phyloP scores from a whole-genome alignment of 495 filamentous ascomycete genomes.

The Trichodelitschia bisporula region DNA sequence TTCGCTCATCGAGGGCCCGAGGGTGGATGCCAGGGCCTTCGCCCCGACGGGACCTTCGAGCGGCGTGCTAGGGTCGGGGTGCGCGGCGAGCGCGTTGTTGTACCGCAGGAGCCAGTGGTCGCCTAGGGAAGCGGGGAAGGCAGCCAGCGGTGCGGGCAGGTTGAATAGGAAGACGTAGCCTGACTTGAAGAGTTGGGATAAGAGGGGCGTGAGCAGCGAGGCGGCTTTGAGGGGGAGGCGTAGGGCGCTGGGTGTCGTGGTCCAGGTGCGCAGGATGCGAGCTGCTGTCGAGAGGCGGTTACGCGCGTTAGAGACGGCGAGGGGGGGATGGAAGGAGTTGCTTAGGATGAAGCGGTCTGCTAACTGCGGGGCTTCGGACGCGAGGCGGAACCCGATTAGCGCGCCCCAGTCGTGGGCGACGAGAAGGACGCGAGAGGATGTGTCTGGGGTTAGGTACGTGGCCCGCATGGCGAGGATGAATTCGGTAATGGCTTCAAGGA shows the following conservation, averaged over 20 bases:
- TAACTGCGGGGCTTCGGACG: slow-evolving; percentile 26
- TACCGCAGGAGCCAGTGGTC: slow-evolving; percentile 20
- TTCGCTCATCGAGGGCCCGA: slow-evolving; percentile 4
- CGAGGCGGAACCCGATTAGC: slow-evolving; percentile 24
- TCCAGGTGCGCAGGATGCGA: slow-evolving; percentile 23
- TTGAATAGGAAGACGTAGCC: slow-evolving; percentile 27
- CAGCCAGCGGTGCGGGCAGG: slow-evolving; percentile 18
- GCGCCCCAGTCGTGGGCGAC: slow-evolving; percentile 35
- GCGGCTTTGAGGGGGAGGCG: slow-evolving; percentile 19
- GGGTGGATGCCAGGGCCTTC: slow-evolving; percentile 4
- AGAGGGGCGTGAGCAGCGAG: slow-evolving; percentile 17
- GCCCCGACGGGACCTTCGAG: slow-evolving; percentile 2
- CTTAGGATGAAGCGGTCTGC: slow-evolving; percentile 27
- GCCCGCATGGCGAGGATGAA: slow-evolving; percentile 23
- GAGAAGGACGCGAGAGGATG: slow-evolving; percentile 18
- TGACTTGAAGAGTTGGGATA: slow-evolving; percentile 19
- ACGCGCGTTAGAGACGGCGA: slow-evolving; percentile 3
- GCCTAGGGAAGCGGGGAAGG: slow-evolving; percentile 17
- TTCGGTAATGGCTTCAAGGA: slow-evolving; percentile 25
- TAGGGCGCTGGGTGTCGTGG: slow-evolving; percentile 17
- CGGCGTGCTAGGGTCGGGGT: slow-evolving; percentile 12
- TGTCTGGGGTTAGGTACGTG: slow-evolving; percentile 12
- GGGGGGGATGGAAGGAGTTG: slow-evolving; percentile 4
- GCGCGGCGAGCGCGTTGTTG: slow-evolving; percentile 15
- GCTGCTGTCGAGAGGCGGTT: slow-evolving; percentile 14